Evolutionary conservation across 1,139 yeast genomes (phyloP).

Genomic region (Nakaseomyces nivariensis): DNA sequence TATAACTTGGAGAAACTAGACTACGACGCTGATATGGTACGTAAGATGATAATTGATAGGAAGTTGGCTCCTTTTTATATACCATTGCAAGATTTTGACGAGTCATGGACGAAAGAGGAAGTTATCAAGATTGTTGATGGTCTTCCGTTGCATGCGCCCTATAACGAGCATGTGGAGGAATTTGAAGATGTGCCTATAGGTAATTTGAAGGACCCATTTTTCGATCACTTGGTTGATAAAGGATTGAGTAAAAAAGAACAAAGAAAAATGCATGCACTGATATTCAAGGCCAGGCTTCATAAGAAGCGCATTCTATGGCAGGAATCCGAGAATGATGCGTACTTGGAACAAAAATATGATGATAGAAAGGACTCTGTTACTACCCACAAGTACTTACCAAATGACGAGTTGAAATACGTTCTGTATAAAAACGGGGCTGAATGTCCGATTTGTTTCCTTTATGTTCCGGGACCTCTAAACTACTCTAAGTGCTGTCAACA

Average conservation of each 20-base stretch:
- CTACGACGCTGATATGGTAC: slow-evolving; percentile 62
- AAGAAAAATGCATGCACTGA: slow-evolving; percentile 46
- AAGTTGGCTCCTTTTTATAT: slow-evolving; percentile 82
- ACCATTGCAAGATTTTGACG: slow-evolving; percentile 75
- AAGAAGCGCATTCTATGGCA: slow-evolving; percentile 43
- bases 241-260: slow-evolving; percentile 35
- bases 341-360: slow-evolving; percentile 33
- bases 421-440: slow-evolving; percentile 63
- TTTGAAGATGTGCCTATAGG: slow-evolving; percentile 43
- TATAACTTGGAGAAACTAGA: slow-evolving; percentile 66
- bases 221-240: slow-evolving; percentile 40
- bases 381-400: slow-evolving; percentile 28
- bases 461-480: slow-evolving; percentile 71
- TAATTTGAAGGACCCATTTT: slow-evolving; percentile 30
- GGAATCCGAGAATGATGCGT: slow-evolving; percentile 42
- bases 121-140: slow-evolving; percentile 46
- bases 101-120: slow-evolving; percentile 66
- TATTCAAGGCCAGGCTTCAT: slow-evolving; percentile 39
- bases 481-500: slow-evolving; percentile 85
- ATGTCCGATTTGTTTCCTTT: slow-evolving; percentile 91
- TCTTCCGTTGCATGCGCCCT: slow-evolving; percentile 49
- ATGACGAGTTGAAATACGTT: slow-evolving; percentile 36
- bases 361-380: neutral
- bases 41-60: slow-evolving; percentile 54
- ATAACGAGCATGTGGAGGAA: slow-evolving; percentile 39